phyloP scores from a whole-genome alignment of 306 rosid species.

The Spatholobus suberectus region DNA sequence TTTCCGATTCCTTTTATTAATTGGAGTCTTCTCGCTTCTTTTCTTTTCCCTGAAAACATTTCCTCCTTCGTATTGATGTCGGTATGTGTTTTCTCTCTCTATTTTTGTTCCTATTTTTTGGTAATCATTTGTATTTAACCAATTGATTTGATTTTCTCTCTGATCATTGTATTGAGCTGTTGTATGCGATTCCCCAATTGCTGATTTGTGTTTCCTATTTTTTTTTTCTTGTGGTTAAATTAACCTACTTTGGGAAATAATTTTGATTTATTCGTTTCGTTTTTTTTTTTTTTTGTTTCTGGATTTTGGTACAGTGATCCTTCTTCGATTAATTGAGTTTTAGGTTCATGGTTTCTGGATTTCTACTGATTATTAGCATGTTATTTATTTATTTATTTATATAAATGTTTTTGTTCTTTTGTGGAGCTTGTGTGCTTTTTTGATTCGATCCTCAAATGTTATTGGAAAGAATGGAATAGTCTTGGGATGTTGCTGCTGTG shows the following conservation, averaged over 20 bases:
- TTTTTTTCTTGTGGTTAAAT: background rate
- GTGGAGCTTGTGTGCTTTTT: background rate
- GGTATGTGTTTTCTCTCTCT: conserved; percentile 60
- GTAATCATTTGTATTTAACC: background rate
- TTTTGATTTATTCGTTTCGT: conserved; percentile 19
- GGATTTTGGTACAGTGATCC: conserved; percentile 36
- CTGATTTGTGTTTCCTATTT: conserved; percentile 29
- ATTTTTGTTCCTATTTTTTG: background rate
- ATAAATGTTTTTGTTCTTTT: background rate
- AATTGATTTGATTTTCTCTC: conserved; percentile 32
- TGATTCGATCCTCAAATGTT: conserved; percentile 22
- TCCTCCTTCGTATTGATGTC: conserved; percentile 75
- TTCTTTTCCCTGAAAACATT: conserved; percentile 42
- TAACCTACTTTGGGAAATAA: background rate
- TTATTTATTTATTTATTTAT: background rate
- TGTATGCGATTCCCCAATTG: conserved; percentile 42
- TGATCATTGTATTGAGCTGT: conserved; percentile 23
- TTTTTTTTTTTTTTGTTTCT: conserved; percentile 15
- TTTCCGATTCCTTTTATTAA: conserved; percentile 44
- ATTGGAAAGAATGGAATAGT: background rate
- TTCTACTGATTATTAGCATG: conserved; percentile 5
- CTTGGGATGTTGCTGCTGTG: background rate
- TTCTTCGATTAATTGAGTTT: conserved; percentile 25
- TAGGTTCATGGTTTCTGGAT: background rate
- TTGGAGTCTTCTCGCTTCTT: conserved; percentile 20